Percentiles rank a stretch among this genome's conserved stretches.
Evolutionary conservation across 768 basidiomycete species (phyloP).

Genomic region (Hortiboletus flavorubellus): DNA sequence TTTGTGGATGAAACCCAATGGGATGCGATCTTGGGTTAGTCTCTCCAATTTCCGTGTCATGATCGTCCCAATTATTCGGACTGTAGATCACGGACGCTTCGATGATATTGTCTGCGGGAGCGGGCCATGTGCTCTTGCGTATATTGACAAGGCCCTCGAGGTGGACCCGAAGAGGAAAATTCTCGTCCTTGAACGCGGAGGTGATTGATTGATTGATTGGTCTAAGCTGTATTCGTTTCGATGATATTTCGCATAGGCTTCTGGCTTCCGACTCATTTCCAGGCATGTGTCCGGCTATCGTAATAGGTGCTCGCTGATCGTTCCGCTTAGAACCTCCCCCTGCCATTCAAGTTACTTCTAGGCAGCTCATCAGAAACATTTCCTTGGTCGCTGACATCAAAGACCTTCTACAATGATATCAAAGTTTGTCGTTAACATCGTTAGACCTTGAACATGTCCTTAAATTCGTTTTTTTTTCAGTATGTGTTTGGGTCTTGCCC

Average conservation of each 20-base stretch:
- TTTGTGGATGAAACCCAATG: slow-evolving; percentile 4
- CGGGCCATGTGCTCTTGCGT: slow-evolving; percentile 17
- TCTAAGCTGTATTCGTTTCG: neutral
- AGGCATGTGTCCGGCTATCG: neutral
- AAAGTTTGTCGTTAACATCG: neutral
- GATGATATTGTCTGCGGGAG: slow-evolving; percentile 12
- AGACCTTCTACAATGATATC: slow-evolving; percentile 1
- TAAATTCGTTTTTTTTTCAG: neutral
- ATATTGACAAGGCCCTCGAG: slow-evolving; percentile 15
- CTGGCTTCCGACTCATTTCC: slow-evolving; percentile 12
- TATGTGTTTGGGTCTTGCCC: slow-evolving; percentile 14
- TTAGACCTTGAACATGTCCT: too few species aligned
- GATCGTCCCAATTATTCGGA: neutral
- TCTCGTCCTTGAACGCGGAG: slow-evolving; percentile 16
- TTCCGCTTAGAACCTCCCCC: slow-evolving; percentile 1
- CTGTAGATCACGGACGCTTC: slow-evolving; percentile 3
- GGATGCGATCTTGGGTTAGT: slow-evolving; percentile 1
- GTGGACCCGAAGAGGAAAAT: slow-evolving; percentile 13
- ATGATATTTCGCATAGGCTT: neutral
- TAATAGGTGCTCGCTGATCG: neutral
- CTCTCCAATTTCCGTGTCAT: too few species aligned
- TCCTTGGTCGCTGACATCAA: slow-evolving; percentile 5
- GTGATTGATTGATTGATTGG: neutral
- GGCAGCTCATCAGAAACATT: slow-evolving; percentile 1
- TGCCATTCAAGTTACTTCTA: slow-evolving; percentile 6